These are phyloP conservation scores for Fraxinus baroniana DNA, from an alignment of 305 asterid genomes.

Conservation along the genomic window DNA sequence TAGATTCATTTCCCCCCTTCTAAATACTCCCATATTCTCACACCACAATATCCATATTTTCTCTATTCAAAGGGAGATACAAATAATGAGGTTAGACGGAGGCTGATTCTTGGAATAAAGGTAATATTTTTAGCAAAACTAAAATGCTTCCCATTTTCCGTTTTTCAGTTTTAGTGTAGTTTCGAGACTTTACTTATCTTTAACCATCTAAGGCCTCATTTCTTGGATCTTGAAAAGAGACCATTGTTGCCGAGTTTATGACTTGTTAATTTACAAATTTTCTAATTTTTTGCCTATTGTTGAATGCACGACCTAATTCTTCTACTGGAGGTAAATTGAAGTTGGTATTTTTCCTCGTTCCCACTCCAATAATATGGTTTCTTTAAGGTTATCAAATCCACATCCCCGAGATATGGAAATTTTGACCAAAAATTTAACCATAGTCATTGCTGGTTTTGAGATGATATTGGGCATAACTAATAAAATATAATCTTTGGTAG, in stretches of 20 bases:
- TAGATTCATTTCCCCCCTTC: conserved; percentile 8
- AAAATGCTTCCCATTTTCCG: not conserved
- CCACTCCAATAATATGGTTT: not conserved
- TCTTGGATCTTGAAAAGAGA: not conserved
- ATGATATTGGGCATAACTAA: not conserved
- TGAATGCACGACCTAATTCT: not conserved
- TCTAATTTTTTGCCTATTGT: not conserved
- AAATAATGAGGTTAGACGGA: not conserved
- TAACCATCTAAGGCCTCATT: not conserved
- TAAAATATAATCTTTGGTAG: not conserved
- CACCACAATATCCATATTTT: not conserved
- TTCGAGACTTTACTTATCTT: not conserved
- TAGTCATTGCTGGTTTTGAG: not conserved
- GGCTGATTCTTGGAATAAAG: conserved; percentile 14
- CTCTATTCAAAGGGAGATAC: not conserved
- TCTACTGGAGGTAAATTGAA: not conserved
- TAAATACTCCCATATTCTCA: not conserved
- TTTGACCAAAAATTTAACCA: not conserved
- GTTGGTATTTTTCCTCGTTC: not conserved
- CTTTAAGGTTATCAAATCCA: not conserved
- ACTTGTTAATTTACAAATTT: not conserved
- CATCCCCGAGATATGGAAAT: not conserved
- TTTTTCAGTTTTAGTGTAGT: conserved; percentile 10
- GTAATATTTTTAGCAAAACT: not conserved
- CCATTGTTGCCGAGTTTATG: not conserved